Base-by-base conservation (phyloP, 345 rosid species). In the Viola odorata region DNA sequence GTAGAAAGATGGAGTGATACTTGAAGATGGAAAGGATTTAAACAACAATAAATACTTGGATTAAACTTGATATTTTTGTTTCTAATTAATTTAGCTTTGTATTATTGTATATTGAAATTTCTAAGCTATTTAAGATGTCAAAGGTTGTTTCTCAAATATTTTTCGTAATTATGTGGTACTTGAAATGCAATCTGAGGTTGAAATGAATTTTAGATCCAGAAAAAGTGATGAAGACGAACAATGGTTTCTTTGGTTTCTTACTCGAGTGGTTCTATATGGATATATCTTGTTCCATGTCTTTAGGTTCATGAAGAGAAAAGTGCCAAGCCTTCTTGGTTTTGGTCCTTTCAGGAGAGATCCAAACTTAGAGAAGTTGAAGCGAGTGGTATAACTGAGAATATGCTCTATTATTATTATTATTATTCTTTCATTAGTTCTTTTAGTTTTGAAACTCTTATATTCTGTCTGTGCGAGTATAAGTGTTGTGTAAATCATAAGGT, bases 121-220 rank as follows among this genome's bases (percentile, higher is more conserved):
- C n/a, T n/a, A n/a, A n/a, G n/a, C n/a, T n/a, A n/a, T n/a, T n/a
- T n/a, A n/a, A n/a, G n/a, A n/a, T n/a, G n/a, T n/a, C n/a, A n/a
- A n/a, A n/a, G n/a, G n/a, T n/a, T n/a, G n/a, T n/a, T n/a, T n/a
- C n/a, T n/a, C n/a, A n/a, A n/a, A n/a, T n/a, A n/a, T n/a, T n/a
- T n/a, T n/a, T n/a, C n/a, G n/a, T n/a, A n/a, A n/a, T n/a, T n/a
- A n/a, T n/a, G 14, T 88, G 96, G 96, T 91, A 86, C 83, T 71
- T 91, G 61, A 53, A 80, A 73, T 91, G 98, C 95, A 82, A 63
- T 83, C 88, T 56, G 88, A 85, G 77, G 87, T 87, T 58, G 90
- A 91, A 79, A 72, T 71, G 74, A 86, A 59, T 65, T 81, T 81
- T 58, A 79, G 50, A 69, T 83, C 87, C 78, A 83, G 94, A 68